These are phyloP conservation scores for Leishmania tarentolae DNA, from an alignment of 208 protist genomes.

Conservation along the genomic window DNA sequence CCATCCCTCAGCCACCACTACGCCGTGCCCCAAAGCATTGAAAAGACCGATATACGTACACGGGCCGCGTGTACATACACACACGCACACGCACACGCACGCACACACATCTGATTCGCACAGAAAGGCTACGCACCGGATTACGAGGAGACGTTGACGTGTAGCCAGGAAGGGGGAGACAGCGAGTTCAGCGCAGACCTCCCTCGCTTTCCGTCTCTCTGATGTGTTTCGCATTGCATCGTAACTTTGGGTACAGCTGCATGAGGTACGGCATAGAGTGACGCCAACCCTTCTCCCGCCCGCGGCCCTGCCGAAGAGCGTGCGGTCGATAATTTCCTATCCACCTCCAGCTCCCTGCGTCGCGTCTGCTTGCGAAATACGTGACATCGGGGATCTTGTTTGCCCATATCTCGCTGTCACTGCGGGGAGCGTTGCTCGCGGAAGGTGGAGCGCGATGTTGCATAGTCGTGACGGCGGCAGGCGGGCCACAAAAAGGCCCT, in stretches of 20 bases:
- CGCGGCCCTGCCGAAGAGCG: background rate
- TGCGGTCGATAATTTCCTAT: background rate
- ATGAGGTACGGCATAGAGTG: background rate
- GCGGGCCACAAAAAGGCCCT: background rate
- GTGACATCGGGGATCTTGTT: background rate
- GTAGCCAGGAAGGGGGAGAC: background rate
- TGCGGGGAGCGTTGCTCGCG: background rate
- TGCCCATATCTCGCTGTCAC: background rate
- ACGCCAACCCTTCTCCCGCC: background rate
- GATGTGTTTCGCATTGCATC: background rate
- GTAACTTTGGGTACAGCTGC: background rate
- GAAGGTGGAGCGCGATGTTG: slow-evolving; percentile 1
- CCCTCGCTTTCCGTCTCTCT: background rate
- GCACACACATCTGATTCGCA: no score
- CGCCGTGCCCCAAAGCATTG: background rate
- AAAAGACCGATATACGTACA: no score
- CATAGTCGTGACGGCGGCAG: background rate
- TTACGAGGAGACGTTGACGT: background rate
- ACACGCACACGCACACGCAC: no score
- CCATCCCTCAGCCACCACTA: background rate
- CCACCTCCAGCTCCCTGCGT: background rate
- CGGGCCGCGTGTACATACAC: background rate
- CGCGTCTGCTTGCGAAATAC: background rate
- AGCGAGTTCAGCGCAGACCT: background rate
- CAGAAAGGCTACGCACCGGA: background rate